Conservation (phyloP, 208 protist species). For the Wallacemonas sp. region DNA sequence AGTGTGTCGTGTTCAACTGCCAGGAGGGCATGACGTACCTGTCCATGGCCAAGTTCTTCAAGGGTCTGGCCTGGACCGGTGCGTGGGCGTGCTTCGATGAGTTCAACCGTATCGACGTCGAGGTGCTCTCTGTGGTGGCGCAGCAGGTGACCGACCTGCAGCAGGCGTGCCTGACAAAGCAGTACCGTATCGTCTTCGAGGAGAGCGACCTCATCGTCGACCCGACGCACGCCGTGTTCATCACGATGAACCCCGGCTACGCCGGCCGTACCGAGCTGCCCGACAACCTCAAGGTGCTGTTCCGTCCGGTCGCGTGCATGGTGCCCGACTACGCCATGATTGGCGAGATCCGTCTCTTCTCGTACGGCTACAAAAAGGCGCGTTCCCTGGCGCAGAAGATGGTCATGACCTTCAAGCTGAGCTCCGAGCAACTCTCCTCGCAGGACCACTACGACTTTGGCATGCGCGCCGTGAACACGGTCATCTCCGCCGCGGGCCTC, state of each 20-base stretch:
- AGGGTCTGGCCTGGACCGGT: slow-evolving; percentile 95
- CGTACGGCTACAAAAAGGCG: slow-evolving; percentile 98
- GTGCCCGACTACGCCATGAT: slow-evolving; percentile 99
- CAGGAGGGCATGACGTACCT: slow-evolving; percentile 95
- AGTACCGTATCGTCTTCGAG: slow-evolving; percentile 95
- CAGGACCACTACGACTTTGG: slow-evolving; percentile 99
- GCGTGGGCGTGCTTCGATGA: slow-evolving; percentile 99
- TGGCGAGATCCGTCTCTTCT: slow-evolving; percentile 98
- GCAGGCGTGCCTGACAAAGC: slow-evolving; percentile 90
- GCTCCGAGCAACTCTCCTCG: slow-evolving; percentile 97
- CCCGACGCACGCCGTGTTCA: slow-evolving; percentile 95
- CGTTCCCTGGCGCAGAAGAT: slow-evolving; percentile 96
- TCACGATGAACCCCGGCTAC: slow-evolving; percentile 99
- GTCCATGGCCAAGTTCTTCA: slow-evolving; percentile 98
- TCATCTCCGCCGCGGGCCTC: slow-evolving; percentile 97
- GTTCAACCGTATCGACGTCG: slow-evolving; percentile 99
- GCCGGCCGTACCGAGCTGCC: slow-evolving; percentile 98
- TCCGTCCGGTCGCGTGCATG: slow-evolving; percentile 98
- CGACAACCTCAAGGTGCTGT: slow-evolving; percentile 98
- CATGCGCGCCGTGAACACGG: slow-evolving; percentile 99
- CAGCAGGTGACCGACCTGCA: slow-evolving; percentile 97
- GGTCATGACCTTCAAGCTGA: slow-evolving; percentile 98
- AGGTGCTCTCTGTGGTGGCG: slow-evolving; percentile 97
- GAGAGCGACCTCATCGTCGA: slow-evolving; percentile 94
- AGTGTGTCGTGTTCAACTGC: slow-evolving; percentile 99